phyloP scores from a whole-genome alignment of 495 filamentous ascomycete genomes.

The Trichocladium antarcticum region DNA sequence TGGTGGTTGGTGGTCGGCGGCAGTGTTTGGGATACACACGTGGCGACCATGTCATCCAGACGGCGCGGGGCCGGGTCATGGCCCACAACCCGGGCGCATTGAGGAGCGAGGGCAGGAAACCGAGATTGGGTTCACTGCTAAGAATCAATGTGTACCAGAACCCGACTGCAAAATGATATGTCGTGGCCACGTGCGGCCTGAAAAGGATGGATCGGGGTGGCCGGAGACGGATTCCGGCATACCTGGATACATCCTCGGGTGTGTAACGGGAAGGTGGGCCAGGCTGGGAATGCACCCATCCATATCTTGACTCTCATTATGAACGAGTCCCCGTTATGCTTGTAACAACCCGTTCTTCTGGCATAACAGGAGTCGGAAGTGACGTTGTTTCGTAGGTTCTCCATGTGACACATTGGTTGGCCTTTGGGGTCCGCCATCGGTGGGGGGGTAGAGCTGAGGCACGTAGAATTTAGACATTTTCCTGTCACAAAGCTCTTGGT shows the following conservation, averaged over 20 bases:
- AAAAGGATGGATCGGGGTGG: not conserved
- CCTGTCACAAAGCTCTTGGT: too few relatives aligned
- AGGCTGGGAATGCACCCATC: too few relatives aligned
- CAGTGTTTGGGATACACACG: not conserved
- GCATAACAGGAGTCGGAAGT: too few relatives aligned
- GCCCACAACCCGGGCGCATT: not conserved
- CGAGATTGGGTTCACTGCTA: not conserved
- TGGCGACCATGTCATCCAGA: not conserved
- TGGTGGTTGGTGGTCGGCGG: too few relatives aligned
- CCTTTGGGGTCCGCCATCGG: too few relatives aligned
- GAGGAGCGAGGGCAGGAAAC: slow-evolving; percentile 2
- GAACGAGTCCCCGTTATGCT: too few relatives aligned
- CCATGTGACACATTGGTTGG: too few relatives aligned
- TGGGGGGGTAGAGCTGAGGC: too few relatives aligned
- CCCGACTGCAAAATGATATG: not conserved
- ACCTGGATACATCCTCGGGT: not conserved
- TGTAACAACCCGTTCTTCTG: too few relatives aligned
- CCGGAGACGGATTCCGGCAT: not conserved
- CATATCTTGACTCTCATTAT: too few relatives aligned
- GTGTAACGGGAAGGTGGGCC: not conserved
- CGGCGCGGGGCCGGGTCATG: not conserved
- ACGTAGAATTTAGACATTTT: too few relatives aligned
- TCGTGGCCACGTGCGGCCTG: slow-evolving; percentile 1
- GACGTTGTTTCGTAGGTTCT: too few relatives aligned
- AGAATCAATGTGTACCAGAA: not conserved